Evolutionary conservation across 768 basidiomycete genomes (phyloP), one percentile per base, ranked within the genome.

Genomic region (Russula lepida): DNA sequence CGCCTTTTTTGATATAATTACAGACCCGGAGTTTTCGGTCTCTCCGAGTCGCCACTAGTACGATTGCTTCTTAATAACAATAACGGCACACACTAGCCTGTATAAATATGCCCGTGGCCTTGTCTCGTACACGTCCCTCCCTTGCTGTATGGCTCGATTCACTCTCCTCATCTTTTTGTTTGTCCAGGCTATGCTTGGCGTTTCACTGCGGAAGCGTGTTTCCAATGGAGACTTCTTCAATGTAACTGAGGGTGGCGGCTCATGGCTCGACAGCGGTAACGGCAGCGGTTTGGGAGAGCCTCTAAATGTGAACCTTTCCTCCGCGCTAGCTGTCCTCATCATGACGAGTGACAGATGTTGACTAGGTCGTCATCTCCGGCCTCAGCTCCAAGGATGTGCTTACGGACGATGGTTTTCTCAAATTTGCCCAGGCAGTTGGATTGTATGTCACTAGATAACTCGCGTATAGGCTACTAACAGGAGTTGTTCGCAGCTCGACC

Each of bases 341-440:
- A 39, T 23, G 27, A 37, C 19, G 25, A 39, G 17, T 46, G 37
- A 54, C 55, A 44, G 27, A 30, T 13, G 23, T 48, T 43, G 41
- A 41, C 32, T 39, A 80, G 79, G 77, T 88, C 51, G 86, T 89
- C 64, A 79, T 88, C 56, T 88, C 86, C 4, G 84, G 80, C 0
- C 66, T 77, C 44, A 87, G 84, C 67, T 84, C 84, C 8, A 72
- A 81, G 0, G 72, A 25, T 0, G 82, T 87, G 15, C 77, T 86
- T 55, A 84, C 80, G 0, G 76, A 83, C 56, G 63, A 70, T 30
- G 85, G 85, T 0, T 68, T 86, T 54, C 46, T 83, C 48, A 85
- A 84, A 65, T 86, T 76, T 67, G 85, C 83, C 0, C 75, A 71
- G 35, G 79, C 84, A 4, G 79, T 86, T 56, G 84, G 84, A 17